These are phyloP conservation scores for Saccharomycopsis schoenii DNA, from an alignment of 805 yeast genomes.

Conservation along the genomic window DNA sequence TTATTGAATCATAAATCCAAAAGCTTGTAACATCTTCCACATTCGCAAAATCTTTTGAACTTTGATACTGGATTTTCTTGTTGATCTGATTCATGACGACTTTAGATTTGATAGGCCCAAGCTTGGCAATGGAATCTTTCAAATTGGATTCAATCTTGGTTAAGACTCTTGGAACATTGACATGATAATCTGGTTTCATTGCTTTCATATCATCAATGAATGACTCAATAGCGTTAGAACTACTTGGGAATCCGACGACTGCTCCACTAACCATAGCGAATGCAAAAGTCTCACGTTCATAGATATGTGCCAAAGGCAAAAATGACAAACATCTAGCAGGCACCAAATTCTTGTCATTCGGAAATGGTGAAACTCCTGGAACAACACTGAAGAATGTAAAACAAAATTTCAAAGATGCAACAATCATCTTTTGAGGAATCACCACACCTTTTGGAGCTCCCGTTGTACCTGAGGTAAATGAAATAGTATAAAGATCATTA, in stretches of 20 bases:
- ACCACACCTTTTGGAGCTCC: slow-evolving; percentile 69
- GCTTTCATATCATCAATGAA: slow-evolving; percentile 39
- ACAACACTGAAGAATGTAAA: slow-evolving; percentile 14
- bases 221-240: slow-evolving; percentile 32
- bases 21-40: slow-evolving; percentile 17
- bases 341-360: neutral
- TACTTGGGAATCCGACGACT: slow-evolving; percentile 35
- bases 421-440: slow-evolving; percentile 35
- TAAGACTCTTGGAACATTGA: slow-evolving; percentile 46
- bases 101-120: slow-evolving; percentile 12
- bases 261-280: slow-evolving; percentile 30
- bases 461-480: slow-evolving; percentile 70
- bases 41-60: slow-evolving; percentile 11
- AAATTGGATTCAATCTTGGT: slow-evolving; percentile 42
- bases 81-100: slow-evolving; percentile 1
- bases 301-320: slow-evolving; percentile 46
- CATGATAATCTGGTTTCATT: slow-evolving; percentile 36
- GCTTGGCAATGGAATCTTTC: slow-evolving; percentile 30
- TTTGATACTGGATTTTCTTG: slow-evolving; percentile 12
- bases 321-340: slow-evolving; percentile 28
- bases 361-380: slow-evolving; percentile 25
- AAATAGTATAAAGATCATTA: slow-evolving; percentile 47
- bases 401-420: slow-evolving; percentile 29
- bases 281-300: slow-evolving; percentile 33
- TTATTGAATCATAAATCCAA: slow-evolving; percentile 26